phyloP scores from a whole-genome alignment of 148 eudicot species.

The Selenicereus undatus region DNA sequence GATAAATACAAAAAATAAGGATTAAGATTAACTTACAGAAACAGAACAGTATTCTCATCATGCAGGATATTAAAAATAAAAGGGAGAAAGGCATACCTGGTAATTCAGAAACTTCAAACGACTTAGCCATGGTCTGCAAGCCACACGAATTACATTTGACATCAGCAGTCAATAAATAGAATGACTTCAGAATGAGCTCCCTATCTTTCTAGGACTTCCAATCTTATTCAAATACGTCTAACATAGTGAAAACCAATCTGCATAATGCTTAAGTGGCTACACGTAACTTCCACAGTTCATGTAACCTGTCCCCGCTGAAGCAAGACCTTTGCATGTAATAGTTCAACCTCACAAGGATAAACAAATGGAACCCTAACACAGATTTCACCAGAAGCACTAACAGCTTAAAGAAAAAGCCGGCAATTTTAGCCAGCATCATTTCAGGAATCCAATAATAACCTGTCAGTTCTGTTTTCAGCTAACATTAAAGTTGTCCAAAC shows the following conservation, averaged over 20 bases:
- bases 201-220: background rate
- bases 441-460: background rate
- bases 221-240: background rate
- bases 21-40: background rate
- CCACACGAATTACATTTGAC: background rate
- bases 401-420: background rate
- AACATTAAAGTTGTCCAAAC: background rate
- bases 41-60: background rate
- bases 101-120: slow-evolving; percentile 55
- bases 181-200: background rate
- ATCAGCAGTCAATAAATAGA: slow-evolving; percentile 8
- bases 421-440: background rate
- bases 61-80: background rate
- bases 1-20: background rate
- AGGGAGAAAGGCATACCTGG: slow-evolving; percentile 30
- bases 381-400: background rate
- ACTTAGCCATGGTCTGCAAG: slow-evolving; percentile 53
- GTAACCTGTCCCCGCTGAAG: background rate
- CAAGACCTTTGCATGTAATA: background rate
- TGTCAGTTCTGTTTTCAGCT: background rate
- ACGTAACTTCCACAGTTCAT: background rate
- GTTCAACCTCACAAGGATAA: background rate
- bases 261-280: background rate
- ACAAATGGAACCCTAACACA: background rate
- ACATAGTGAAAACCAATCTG: background rate